phyloP scores from a whole-genome alignment of 805 yeast genomes.

The Kuraishia cidri region DNA sequence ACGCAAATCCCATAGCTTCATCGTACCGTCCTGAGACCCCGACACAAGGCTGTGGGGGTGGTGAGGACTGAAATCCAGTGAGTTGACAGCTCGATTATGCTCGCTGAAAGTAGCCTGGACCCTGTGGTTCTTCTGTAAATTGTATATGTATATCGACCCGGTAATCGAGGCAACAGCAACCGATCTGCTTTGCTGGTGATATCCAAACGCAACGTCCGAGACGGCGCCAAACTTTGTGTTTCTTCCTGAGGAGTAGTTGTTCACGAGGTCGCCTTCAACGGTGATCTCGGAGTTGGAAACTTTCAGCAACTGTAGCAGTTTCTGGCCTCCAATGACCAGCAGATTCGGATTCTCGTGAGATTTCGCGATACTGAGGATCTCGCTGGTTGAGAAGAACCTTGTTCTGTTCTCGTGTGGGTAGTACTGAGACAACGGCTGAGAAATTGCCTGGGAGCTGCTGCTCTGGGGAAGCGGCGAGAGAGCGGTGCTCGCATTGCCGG shows the following conservation, averaged over 20 bases:
- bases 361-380: slow-evolving; percentile 22
- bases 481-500: too few species aligned
- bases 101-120: slow-evolving; percentile 23
- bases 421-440: slow-evolving; percentile 15
- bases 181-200: slow-evolving; percentile 24
- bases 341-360: slow-evolving; percentile 22
- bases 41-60: slow-evolving; percentile 34
- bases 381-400: slow-evolving; percentile 7
- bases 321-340: slow-evolving; percentile 32
- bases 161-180: slow-evolving; percentile 36
- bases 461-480: slow-evolving; percentile 11
- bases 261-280: slow-evolving; percentile 23
- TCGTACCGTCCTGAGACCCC: slow-evolving; percentile 77
- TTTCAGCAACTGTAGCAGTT: slow-evolving; percentile 26
- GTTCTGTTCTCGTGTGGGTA: slow-evolving; percentile 12
- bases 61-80: slow-evolving; percentile 29
- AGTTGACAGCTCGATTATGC: slow-evolving; percentile 36
- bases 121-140: slow-evolving; percentile 18
- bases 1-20: slow-evolving; percentile 70
- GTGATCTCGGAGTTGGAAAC: slow-evolving; percentile 20
- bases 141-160: slow-evolving; percentile 31
- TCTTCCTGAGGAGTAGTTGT: slow-evolving; percentile 12
- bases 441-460: slow-evolving; percentile 4
- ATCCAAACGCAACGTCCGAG: slow-evolving; percentile 33
- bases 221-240: slow-evolving; percentile 27